These are phyloP conservation scores for Ophiostoma australiae DNA, from an alignment of 2,329 filamentous ascomycete species.

Conservation along the genomic window DNA sequence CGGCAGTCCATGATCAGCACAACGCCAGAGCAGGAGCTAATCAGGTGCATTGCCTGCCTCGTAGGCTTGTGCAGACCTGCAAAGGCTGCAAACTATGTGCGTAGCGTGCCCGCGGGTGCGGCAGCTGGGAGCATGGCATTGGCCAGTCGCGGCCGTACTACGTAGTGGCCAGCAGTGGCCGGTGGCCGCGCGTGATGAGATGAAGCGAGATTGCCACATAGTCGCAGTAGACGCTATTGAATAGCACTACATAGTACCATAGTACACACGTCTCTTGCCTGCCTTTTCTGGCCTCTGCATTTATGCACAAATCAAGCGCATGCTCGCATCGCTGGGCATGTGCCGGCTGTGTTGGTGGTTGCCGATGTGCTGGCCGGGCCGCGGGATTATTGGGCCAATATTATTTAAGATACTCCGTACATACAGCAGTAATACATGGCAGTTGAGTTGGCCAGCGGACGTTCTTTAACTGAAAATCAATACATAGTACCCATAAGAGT, in stretches of 20 bases:
- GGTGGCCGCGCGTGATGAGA: not conserved
- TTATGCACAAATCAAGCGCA: not conserved
- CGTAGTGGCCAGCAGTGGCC: no score
- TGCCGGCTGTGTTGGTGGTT: conserved; percentile 3
- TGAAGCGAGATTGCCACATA: not conserved
- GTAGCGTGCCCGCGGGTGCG: not conserved
- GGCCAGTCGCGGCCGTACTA: not conserved
- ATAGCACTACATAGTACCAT: no score
- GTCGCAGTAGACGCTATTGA: not conserved
- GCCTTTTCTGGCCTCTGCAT: no score
- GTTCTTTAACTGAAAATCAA: no score
- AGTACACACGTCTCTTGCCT: no score
- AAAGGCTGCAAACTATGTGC: not conserved
- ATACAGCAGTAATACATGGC: no score
- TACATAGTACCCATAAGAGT: no score
- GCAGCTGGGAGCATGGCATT: not conserved
- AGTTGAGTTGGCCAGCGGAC: no score
- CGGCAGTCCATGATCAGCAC: conserved; percentile 3
- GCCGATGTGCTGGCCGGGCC: conserved; percentile 8
- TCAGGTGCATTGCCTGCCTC: not conserved
- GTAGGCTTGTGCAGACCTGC: no score
- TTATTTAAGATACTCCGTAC: no score
- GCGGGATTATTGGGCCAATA: not conserved
- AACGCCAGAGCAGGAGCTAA: not conserved
- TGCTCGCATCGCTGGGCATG: not conserved